Conservation (phyloP, 176 grass and related monocot species). For the Areca catechu region DNA sequence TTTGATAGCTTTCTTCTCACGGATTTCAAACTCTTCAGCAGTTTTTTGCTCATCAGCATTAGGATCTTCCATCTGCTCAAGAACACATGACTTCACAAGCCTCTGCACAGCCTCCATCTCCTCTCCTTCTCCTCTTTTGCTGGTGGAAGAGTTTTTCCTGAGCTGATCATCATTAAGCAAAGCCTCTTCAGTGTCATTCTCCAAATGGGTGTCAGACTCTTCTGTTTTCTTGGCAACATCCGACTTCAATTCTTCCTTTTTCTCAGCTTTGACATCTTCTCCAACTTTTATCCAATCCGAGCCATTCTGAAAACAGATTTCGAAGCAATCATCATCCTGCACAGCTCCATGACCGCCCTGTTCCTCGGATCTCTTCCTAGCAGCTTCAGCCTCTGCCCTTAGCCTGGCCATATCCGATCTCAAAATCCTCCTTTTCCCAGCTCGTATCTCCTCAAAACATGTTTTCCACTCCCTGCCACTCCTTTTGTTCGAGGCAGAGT, state of each 20-base stretch:
- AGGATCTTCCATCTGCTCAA: conserved; percentile 4
- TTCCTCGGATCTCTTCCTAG: conserved; percentile 2
- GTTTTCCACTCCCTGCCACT: conserved; percentile 46
- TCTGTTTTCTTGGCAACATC: neutral
- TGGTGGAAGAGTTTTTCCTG: neutral
- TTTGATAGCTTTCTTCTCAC: conserved; percentile 5
- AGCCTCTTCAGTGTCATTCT: conserved; percentile 1
- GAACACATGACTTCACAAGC: conserved; percentile 11
- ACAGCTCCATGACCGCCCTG: neutral
- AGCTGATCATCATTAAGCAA: neutral
- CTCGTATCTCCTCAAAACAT: conserved; percentile 28
- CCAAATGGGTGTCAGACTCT: conserved; percentile 5
- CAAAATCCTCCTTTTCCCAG: conserved; percentile 34
- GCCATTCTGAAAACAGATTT: conserved; percentile 7
- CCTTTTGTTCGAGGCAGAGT: conserved; percentile 23
- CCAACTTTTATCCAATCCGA: conserved; percentile 13
- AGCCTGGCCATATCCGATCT: conserved; percentile 33
- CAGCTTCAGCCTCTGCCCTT: conserved; percentile 23
- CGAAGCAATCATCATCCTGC: neutral
- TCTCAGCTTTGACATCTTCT: conserved; percentile 16
- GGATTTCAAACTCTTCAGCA: conserved; percentile 17
- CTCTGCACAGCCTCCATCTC: conserved; percentile 3
- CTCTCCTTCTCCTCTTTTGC: neutral
- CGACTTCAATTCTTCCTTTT: neutral
- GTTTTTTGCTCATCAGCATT: conserved; percentile 3